Conservation (phyloP, 2,329 filamentous ascomycete species). For the Acrocalymma vagum region DNA sequence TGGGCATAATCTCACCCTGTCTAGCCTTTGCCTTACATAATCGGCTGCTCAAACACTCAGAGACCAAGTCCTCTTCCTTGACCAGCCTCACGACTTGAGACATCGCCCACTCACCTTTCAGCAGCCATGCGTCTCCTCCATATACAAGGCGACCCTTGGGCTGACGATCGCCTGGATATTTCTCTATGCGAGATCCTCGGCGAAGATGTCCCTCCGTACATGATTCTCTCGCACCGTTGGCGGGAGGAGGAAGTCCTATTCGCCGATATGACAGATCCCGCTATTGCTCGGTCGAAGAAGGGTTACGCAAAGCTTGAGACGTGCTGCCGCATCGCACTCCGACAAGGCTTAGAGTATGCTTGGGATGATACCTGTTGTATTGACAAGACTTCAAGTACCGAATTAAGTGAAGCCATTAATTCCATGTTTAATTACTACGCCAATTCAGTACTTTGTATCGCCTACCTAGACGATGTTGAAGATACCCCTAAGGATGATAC, state of each 20-base stretch:
- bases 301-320: conserved; percentile 2
- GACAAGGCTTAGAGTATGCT: conserved; percentile 2
- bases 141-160: too few relatives aligned
- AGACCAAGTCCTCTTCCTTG: too few relatives aligned
- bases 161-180: too few relatives aligned
- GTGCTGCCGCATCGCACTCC: background rate
- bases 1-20: too few relatives aligned
- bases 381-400: conserved; percentile 16
- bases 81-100: too few relatives aligned
- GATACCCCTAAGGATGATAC: background rate
- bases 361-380: conserved; percentile 20
- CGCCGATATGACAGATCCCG: conserved; percentile 2
- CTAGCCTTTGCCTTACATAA: too few relatives aligned
- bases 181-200: conserved; percentile 8
- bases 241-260: conserved; percentile 10
- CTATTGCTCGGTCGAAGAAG: background rate
- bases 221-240: conserved; percentile 19
- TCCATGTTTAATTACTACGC: conserved; percentile 20
- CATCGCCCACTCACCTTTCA: too few relatives aligned
- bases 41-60: too few relatives aligned
- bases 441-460: conserved; percentile 11
- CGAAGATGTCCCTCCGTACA: conserved; percentile 9
- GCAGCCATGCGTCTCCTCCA: too few relatives aligned
- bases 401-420: conserved; percentile 23
- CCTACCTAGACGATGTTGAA: conserved; percentile 11